phyloP scores from a whole-genome alignment of 1,284 basidiomycete genomes.

The Ganoderma leucocontextum region DNA sequence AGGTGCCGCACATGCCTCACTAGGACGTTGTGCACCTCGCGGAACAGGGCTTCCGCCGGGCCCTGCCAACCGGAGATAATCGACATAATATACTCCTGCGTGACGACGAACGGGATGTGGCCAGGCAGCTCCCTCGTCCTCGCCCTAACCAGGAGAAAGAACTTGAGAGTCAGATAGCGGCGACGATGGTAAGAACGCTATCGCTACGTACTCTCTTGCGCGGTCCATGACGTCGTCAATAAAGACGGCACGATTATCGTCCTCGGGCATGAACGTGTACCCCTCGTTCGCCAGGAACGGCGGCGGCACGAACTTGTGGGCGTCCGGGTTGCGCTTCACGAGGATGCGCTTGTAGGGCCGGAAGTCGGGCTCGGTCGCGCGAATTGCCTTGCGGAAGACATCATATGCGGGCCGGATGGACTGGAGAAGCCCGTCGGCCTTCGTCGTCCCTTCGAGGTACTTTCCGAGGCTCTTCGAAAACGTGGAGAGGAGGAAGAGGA shows the following conservation, averaged over 20 bases:
- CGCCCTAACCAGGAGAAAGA: conserved; percentile 49
- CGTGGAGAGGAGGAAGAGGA: conserved; percentile 53
- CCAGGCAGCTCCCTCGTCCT: conserved; percentile 74
- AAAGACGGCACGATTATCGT: conserved; percentile 48
- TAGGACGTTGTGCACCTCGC: conserved; percentile 50
- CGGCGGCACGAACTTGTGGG: conserved; percentile 21
- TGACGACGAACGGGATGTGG: conserved; percentile 70
- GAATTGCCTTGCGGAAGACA: conserved; percentile 55
- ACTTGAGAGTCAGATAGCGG: not conserved
- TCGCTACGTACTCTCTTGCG: conserved; percentile 53
- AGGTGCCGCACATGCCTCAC: conserved; percentile 50
- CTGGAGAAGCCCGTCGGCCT: conserved; percentile 60
- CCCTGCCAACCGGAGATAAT: conserved; percentile 57
- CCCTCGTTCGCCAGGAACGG: conserved; percentile 56
- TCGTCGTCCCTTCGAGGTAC: conserved; percentile 61
- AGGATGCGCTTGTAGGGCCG: conserved; percentile 40
- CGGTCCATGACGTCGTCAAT: conserved; percentile 63
- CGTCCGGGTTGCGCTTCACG: conserved; percentile 6
- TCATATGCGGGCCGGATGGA: conserved; percentile 57
- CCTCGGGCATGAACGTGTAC: conserved; percentile 14
- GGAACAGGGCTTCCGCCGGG: conserved; percentile 59
- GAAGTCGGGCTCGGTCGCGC: conserved; percentile 60
- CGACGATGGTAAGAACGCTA: not conserved
- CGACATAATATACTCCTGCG: conserved; percentile 54
- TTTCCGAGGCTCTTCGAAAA: conserved; percentile 55